Base-by-base conservation (phyloP, 768 basidiomycete genomes). In the Auricularia heimuer region DNA sequence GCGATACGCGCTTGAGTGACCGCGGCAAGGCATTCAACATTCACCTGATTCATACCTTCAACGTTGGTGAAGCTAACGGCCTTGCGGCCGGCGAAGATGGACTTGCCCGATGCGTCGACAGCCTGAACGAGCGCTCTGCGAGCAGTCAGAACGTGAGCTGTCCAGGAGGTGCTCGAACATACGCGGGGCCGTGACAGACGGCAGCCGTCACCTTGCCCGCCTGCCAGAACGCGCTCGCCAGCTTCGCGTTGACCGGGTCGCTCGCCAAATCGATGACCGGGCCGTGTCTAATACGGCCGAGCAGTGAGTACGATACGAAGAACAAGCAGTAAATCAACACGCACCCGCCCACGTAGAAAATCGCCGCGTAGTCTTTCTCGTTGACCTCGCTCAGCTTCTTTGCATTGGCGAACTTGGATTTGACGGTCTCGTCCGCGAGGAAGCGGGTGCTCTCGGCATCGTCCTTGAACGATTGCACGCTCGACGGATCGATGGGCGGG, bases 121-220 rank as follows among this genome's bases (percentile, higher is more conserved):
- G 75, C 85, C 24, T 77, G 77, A 12, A 85, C 82, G 33, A 91
- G 78, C 2, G 86, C 88, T n/a, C 84, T 76, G 66, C 54, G 64
- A 39, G 6, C 7, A 8, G 29, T 60, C 34, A 60, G 21, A 10
- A 63, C n/a, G 14, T 21, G 62, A 44, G 63, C 45, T 24, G 12
- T 34, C 45, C 51, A 62, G 42, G 11, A 37, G 18, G 39, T 64
- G 16, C 18, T 77, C 61, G 16, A 63, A 67, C 83, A 71, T 68
- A 87, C 81, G 83, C 88, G 62, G 90, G 83, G 16, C 90, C 91
- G 75, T 92, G 91, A 77, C 91, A 92, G 24, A 93, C 89, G 3
- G 88, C 88, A 3, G 85, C 70, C 4, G 84, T 81, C 66, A 87
- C 75, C 76, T 90, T 92, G 56, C 83, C 85, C 11, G 80, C 73